phyloP scores from a whole-genome alignment of 108 stramenopile species.

The Ochromonas danica region DNA sequence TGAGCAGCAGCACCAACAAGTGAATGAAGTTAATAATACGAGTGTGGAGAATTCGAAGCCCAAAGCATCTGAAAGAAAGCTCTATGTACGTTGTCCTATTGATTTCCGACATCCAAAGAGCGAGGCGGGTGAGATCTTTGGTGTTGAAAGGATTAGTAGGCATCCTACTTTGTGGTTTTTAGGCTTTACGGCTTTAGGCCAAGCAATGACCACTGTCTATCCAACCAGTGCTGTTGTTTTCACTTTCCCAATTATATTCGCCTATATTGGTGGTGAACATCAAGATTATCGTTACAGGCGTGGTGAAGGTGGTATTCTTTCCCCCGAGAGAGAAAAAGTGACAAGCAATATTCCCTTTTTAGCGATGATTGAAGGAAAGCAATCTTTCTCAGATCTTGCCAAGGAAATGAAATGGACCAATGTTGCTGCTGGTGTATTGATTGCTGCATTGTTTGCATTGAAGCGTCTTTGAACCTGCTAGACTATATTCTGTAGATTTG shows the following conservation, averaged over 20 bases:
- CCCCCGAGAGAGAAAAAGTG: conserved; percentile 57
- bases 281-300: conserved; percentile 72
- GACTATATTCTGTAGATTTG: too few species aligned
- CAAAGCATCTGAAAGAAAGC: conserved; percentile 27
- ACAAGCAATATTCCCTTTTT: conserved; percentile 77
- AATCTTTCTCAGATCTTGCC: conserved; percentile 30
- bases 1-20: background rate
- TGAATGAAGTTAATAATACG: background rate
- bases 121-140: conserved; percentile 43
- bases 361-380: conserved; percentile 68
- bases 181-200: conserved; percentile 65
- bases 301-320: conserved; percentile 70
- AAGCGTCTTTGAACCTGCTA: too few species aligned
- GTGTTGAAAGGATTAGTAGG: conserved; percentile 72
- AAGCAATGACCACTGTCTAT: conserved; percentile 62
- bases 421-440: background rate
- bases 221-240: conserved; percentile 65
- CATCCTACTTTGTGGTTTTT: conserved; percentile 83
- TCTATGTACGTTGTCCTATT: conserved; percentile 84
- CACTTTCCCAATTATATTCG: conserved; percentile 69
- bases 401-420: conserved; percentile 18
- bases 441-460: background rate
- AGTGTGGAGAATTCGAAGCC: background rate
- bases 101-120: conserved; percentile 65
- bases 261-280: conserved; percentile 73